Evolutionary conservation across 1,139 yeast species (phyloP), one percentile per base, ranked within the genome.

Genomic region (Suhomyces coccinellae): DNA sequence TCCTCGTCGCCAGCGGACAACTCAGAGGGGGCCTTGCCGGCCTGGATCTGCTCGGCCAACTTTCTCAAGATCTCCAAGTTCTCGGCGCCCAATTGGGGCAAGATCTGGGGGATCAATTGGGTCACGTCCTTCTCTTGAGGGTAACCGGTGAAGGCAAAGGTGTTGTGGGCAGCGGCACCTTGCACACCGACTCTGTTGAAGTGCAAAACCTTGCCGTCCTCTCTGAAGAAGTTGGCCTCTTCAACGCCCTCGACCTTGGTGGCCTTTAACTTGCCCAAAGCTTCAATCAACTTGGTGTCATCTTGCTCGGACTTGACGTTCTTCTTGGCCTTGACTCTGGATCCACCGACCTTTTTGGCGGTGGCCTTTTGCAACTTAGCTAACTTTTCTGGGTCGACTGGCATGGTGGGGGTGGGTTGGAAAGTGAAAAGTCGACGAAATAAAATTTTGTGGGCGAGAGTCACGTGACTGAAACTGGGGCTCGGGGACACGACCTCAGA

Each of bases 191-290:
- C 96, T 73, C 93, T 85, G 80, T 87, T 84, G 82, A 93, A 90
- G 79, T 91, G 97, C 73, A 91, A 79, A 56, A 93, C 97, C 69
- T 85, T 86, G 65, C 98, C 97, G 71, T 91, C 97, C 57, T 90
- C 96, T 74, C 79, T 87, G 86, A 93, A 91, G 80, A 93, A 88
- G 83, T 91, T 93, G 67, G 96, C 98, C 77, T 91, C 97, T 69
- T 89, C 96, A 61, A 93, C 85, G 62, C 87, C 89, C 58, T 86
- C 91, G 60, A 93, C 77, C 62, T 90, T 86, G 71, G 86, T 88
- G 57, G 93, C 95, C 73, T 87, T 85, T 70, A 93, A 77, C 77
- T 91, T 91, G 69, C 85, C 87, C 71, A 93, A 80, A 60, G 95
- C 83, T 59, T 85, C 88, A 74, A 89, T 93, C 72, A 93, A 80